Evolutionary conservation across 202 grass and related monocot genomes (phyloP).

Genomic region (Cymbopogon flexuosus): DNA sequence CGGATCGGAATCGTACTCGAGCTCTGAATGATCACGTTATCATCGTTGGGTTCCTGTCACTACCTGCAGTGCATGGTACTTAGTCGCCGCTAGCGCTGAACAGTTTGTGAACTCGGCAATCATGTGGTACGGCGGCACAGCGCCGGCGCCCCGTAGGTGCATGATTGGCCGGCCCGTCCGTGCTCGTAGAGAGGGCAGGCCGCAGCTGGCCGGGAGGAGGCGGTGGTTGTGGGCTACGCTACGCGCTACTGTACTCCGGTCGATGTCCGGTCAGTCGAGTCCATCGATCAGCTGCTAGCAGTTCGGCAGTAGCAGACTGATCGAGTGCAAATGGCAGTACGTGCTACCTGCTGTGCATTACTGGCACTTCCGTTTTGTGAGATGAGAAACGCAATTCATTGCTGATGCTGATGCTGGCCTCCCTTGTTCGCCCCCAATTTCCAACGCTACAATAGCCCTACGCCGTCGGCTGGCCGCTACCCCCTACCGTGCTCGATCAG

Average conservation of each 20-base stretch:
- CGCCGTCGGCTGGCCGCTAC: background rate
- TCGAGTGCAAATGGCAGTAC: background rate
- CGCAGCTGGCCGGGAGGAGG: background rate
- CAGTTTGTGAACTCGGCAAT: background rate
- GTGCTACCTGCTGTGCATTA: background rate
- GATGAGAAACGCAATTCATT: background rate
- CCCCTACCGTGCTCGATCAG: background rate
- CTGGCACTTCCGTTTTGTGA: background rate
- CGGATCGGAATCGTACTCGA: background rate
- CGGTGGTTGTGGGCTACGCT: background rate
- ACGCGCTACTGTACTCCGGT: no score
- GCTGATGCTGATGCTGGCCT: background rate
- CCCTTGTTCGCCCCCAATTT: background rate
- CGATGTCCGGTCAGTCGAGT: background rate
- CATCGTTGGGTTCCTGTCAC: background rate
- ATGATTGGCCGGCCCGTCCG: background rate
- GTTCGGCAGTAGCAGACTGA: background rate
- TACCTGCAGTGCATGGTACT: background rate
- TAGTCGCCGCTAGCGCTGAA: background rate
- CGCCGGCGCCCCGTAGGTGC: background rate
- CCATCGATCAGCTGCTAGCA: background rate
- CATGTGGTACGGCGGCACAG: conserved; percentile 22
- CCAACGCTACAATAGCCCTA: background rate
- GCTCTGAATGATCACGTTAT: background rate
- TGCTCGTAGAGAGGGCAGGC: background rate